These are phyloP conservation scores for Botrytis deweyae DNA, from an alignment of 2,329 filamentous ascomycete species.

Conservation along the genomic window DNA sequence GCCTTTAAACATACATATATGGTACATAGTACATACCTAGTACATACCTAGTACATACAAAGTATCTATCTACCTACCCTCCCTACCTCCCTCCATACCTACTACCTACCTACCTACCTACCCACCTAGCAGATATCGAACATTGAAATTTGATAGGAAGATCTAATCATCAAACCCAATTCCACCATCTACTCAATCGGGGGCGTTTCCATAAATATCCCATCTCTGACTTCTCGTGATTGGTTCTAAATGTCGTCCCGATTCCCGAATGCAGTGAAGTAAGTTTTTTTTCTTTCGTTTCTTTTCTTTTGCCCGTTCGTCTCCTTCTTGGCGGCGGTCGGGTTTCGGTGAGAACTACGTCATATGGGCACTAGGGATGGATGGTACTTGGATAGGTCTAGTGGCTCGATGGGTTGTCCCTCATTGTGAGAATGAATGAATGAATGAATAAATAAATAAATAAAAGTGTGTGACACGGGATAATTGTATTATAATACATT, in stretches of 20 bases:
- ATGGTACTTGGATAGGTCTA: neutral
- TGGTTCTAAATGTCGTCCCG: neutral
- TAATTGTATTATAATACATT: too few species aligned
- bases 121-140: neutral
- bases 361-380: neutral
- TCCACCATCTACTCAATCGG: neutral
- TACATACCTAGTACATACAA: neutral
- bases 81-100: too few species aligned
- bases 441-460: too few species aligned
- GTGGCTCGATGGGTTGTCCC: too few species aligned
- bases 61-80: too few species aligned
- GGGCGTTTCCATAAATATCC: neutral
- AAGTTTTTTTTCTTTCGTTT: neutral
- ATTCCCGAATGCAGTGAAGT: neutral
- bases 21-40: too few species aligned
- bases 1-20: neutral
- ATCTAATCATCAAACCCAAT: neutral
- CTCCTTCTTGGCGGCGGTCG: neutral
- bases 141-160: neutral
- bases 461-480: too few species aligned
- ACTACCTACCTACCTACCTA: too few species aligned
- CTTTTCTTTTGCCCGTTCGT: neutral
- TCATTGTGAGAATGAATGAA: too few species aligned
- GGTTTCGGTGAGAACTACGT: neutral
- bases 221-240: neutral